These are phyloP conservation scores for Verticillium alfalfae DNA, from an alignment of 2,329 filamentous ascomycete genomes.

Conservation along the genomic window DNA sequence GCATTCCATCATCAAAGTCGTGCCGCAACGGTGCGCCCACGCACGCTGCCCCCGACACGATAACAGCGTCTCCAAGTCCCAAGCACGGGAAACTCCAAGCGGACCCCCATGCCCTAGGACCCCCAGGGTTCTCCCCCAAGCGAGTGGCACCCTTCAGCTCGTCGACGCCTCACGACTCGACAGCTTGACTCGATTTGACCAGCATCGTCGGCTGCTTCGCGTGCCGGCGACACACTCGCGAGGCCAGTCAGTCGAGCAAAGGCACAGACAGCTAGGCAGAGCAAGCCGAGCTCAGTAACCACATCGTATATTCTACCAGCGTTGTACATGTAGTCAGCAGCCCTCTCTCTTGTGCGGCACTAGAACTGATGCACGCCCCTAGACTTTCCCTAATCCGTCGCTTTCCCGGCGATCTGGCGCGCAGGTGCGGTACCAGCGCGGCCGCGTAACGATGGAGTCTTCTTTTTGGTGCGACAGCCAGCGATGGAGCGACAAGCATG, in stretches of 20 bases:
- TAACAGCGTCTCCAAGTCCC: background rate
- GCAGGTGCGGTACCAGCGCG: background rate
- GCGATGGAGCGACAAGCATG: background rate
- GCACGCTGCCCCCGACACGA: background rate
- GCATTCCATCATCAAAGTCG: background rate
- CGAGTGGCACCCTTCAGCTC: background rate
- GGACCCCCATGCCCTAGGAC: background rate
- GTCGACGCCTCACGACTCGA: background rate
- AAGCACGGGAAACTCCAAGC: background rate
- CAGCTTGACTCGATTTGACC: background rate
- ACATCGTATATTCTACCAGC: background rate
- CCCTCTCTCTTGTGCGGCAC: background rate
- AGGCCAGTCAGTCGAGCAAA: background rate
- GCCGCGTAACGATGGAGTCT: background rate
- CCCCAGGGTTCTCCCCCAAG: background rate
- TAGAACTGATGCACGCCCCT: background rate
- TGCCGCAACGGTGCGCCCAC: background rate
- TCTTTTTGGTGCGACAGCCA: conserved; percentile 1
- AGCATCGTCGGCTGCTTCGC: background rate
- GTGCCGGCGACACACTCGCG: background rate
- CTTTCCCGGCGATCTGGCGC: background rate
- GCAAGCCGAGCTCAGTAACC: background rate
- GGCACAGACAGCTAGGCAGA: background rate
- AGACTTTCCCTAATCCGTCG: background rate
- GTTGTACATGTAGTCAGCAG: background rate